phyloP scores from a whole-genome alignment of 2,329 filamentous ascomycete species.

The Xenosphaeropsis pyriputrescens region DNA sequence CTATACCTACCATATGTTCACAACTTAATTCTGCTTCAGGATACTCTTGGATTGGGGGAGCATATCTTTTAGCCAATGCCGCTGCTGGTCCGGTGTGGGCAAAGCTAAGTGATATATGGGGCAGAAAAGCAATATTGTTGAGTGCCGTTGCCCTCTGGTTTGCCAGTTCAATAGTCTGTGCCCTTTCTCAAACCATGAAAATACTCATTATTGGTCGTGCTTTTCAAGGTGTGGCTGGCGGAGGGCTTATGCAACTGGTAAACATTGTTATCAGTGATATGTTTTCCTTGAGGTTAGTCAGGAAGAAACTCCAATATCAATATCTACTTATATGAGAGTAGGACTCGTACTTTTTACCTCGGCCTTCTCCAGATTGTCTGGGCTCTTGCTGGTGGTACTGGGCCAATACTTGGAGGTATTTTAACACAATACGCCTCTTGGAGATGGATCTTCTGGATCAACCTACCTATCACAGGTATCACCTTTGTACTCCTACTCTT shows the following conservation, averaged over 20 bases:
- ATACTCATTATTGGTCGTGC: conserved; percentile 46
- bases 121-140: conserved; percentile 32
- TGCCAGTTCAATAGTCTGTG: conserved; percentile 29
- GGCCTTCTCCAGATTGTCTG: conserved; percentile 44
- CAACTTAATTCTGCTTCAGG: conserved; percentile 25
- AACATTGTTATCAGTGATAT: conserved; percentile 50
- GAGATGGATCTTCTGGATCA: conserved; percentile 7
- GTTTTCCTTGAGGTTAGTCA: conserved; percentile 34
- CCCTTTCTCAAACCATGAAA: conserved; percentile 23
- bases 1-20: conserved; percentile 37
- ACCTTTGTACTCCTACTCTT: conserved; percentile 3
- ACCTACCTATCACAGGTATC: conserved; percentile 4
- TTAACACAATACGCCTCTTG: conserved; percentile 20
- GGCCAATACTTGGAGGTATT: conserved; percentile 21
- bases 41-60: conserved; percentile 61
- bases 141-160: conserved; percentile 31
- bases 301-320: no score
- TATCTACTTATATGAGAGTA: no score
- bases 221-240: conserved; percentile 48
- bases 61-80: conserved; percentile 53
- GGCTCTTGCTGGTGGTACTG: conserved; percentile 38
- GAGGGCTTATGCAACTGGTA: conserved; percentile 46
- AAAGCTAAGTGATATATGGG: conserved; percentile 37
- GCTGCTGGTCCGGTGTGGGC: conserved; percentile 56
- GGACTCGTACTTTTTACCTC: conserved; percentile 40